Base-by-base conservation (phyloP, 2,329 filamentous ascomycete species). In the Escovopsis sp. region DNA sequence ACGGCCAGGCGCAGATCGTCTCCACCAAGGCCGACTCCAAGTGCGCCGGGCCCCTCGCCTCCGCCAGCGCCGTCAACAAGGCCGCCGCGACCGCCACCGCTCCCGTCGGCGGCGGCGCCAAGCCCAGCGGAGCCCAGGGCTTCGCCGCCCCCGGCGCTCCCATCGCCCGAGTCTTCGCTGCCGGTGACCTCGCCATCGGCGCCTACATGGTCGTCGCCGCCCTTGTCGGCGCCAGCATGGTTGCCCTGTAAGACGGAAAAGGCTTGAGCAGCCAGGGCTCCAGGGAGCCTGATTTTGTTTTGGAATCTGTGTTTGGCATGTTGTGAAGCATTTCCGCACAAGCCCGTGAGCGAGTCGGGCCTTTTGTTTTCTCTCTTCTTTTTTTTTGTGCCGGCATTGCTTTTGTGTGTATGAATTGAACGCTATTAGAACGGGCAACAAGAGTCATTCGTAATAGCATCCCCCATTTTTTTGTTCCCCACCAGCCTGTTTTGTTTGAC, bases 1-100 rank as follows among this genome's bases (percentile, higher is more conserved):
- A 72, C 45, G 81, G 83, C 52, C 66, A 77, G 53, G 84, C 80
- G 39, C 65, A 66, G 45, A 65, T 72, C 43, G 71, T 72, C 60
- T 59, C 67, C 45, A 58, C 68, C 39, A 54, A 63, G 38, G 64
- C 66, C 32, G 62, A 70, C 12, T 63, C 65, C 26, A 61, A 59
- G 44, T 89, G 85, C 71, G 58, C 63, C 41, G 53, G 61, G 39
- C 67, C 80, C 44, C 64, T 91, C 45, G 62, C 66, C 32, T 69
- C 76, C 49, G 84, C 82, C 45, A 81, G 78, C 53, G 65, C 73
- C 30, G 68, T 68, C 46, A 72, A 70, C 59, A 58, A 58, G 45
- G 50, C 62, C 37, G 66, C 65, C 44, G 61, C 66, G 35, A 69
- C 67, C 10, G 69, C 70, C 36, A 70, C 68, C 42, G 49, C 54